Evolutionary conservation across 1,284 basidiomycete genomes (phyloP), one percentile per base, ranked within the genome.

Genomic region (Somion occarium): DNA sequence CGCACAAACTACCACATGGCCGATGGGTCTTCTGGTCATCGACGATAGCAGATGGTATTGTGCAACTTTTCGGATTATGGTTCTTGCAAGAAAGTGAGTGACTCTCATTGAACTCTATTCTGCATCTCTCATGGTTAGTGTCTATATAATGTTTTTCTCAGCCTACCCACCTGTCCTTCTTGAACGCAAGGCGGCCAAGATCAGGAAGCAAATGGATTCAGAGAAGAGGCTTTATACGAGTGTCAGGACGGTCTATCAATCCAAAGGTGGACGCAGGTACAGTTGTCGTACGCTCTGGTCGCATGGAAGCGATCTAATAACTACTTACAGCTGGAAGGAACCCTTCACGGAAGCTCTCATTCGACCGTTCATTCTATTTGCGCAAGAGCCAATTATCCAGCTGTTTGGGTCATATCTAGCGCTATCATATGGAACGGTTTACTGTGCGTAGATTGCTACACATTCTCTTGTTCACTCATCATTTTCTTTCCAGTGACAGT

Each of bases 1-100:
- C 41, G 76, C 78, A 3, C 67, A 82, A 44, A 66, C 60, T 54
- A 80, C 82, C 2, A 85, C 75, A 2, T 86, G 78, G 82, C n/a
- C 73, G 78, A 65, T 85, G 78, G 83, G 82, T 84, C 37, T 88
- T 88, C 62, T 83, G 79, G 75, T 76, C 80, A 1, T 82, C 82
- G 2, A 78, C 70, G 23, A 79, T 84, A 38, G 70, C 74, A 0
- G 76, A 79, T 50, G 77, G 70, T 0, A 50, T 64, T 3, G 62
- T 85, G 9, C 78, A 82, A 56, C 26, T 78, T 0, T 54, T 78
- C 11, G 85, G 87, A 2, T 38, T 87, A 0, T 68, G 86, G 45
- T 75, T 72, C 50, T 69, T 88, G 1, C 74, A 72, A 61, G 87
- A 91, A 72, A 88, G 83, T 85, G 50, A 25, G 73, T 64, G 2